These are phyloP conservation scores for Peribolospora baueri DNA, from an alignment of 768 basidiomycete genomes.

Conservation along the genomic window DNA sequence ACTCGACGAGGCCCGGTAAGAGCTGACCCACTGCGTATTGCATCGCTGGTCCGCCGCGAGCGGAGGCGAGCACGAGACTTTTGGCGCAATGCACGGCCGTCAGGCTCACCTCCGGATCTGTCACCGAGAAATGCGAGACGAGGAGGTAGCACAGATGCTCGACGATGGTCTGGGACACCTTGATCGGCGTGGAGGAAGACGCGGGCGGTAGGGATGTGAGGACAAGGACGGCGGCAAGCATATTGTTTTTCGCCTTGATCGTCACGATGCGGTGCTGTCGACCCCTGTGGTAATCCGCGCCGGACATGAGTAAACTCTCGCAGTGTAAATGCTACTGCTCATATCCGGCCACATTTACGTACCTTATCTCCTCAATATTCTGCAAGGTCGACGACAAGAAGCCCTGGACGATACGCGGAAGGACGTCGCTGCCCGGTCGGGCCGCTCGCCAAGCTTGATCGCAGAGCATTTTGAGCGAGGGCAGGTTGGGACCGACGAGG, in stretches of 20 bases:
- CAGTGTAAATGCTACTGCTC: background rate
- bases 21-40: constrained; percentile 46
- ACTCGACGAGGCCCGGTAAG: constrained; percentile 58
- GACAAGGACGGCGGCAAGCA: constrained; percentile 61
- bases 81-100: constrained; percentile 76
- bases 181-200: constrained; percentile 17
- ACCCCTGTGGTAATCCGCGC: constrained; percentile 29
- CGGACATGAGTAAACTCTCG: background rate
- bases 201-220: constrained; percentile 49
- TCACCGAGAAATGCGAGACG: constrained; percentile 48
- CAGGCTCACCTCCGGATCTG: constrained; percentile 34
- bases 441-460: constrained; percentile 21
- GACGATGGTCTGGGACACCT: constrained; percentile 45
- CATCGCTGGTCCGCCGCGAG: constrained; percentile 38
- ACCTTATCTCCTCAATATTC: constrained; percentile 85
- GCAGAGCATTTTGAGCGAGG: constrained; percentile 50
- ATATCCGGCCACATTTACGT: constrained; percentile 13
- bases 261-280: constrained; percentile 49
- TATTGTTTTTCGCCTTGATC: constrained; percentile 71
- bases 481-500: constrained; percentile 53
- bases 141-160: constrained; percentile 70
- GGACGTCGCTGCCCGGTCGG: constrained; percentile 19
- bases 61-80: constrained; percentile 50
- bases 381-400: constrained; percentile 61
- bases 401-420: constrained; percentile 36